Percentiles rank a stretch among this genome's conserved stretches.
phyloP scores from a whole-genome alignment of 768 basidiomycete species.

The Cubamyces lactineus region DNA sequence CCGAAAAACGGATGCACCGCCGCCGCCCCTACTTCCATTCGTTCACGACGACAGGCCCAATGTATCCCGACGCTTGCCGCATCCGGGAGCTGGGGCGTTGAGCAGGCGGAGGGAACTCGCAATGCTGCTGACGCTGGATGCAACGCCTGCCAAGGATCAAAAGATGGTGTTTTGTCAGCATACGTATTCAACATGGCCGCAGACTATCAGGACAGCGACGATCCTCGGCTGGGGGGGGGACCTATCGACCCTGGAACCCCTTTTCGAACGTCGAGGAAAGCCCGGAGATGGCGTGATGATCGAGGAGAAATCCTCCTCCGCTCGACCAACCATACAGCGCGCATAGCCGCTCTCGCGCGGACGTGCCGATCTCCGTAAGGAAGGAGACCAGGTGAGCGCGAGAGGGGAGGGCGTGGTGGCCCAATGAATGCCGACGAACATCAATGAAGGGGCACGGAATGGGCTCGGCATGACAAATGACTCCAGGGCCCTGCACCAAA shows the following conservation, averaged over 20 bases:
- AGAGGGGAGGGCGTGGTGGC: neutral
- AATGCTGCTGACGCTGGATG: conserved; percentile 7
- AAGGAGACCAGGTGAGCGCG: neutral
- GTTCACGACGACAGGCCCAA: conserved; percentile 3
- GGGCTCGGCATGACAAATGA: neutral
- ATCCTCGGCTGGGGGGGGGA: too few species aligned
- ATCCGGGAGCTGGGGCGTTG: neutral
- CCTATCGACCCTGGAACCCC: too few species aligned
- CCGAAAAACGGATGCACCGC: neutral
- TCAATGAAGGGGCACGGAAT: neutral
- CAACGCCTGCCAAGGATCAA: conserved; percentile 5
- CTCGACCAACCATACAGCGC: too few species aligned
- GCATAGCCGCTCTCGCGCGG: neutral
- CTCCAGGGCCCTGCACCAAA: neutral
- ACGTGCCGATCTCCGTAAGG: neutral
- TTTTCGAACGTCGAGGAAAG: neutral
- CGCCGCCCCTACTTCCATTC: conserved; percentile 2
- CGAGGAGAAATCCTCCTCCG: neutral
- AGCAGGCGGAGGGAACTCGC: conserved; percentile 8
- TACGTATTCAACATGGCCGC: too few species aligned
- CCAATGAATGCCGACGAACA: too few species aligned
- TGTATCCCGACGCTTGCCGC: conserved; percentile 1
- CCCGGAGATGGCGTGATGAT: neutral
- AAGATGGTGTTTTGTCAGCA: conserved; percentile 6
- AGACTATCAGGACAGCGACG: too few species aligned